These are phyloP conservation scores for Ambrosiella beaveri DNA, from an alignment of 2,329 filamentous ascomycete genomes.

Conservation along the genomic window DNA sequence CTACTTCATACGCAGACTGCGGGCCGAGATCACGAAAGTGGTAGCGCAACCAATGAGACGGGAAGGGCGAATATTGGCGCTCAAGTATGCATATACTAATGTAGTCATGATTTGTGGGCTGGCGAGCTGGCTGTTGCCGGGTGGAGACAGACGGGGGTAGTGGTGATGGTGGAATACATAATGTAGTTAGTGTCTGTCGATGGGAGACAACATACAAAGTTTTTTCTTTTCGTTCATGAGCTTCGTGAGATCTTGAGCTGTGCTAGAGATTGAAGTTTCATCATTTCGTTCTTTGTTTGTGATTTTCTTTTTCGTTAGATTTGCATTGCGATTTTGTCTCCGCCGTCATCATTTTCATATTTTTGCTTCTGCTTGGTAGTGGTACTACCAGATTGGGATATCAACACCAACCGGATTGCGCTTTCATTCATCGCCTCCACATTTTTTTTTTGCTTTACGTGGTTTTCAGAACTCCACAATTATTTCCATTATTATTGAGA, in stretches of 20 bases:
- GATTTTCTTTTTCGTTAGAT: not conserved
- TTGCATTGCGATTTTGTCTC: too few relatives aligned
- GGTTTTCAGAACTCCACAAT: not conserved
- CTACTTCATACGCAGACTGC: constrained; percentile 1
- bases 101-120: too few relatives aligned
- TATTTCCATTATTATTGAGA: too few relatives aligned
- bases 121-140: too few relatives aligned
- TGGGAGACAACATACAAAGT: not conserved
- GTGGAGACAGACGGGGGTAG: too few relatives aligned
- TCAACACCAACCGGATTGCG: not conserved
- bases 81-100: too few relatives aligned
- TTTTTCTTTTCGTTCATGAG: not conserved
- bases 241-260: not conserved
- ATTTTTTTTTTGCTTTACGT: not conserved
- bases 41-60: not conserved
- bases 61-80: not conserved
- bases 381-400: not conserved
- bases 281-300: constrained; percentile 1
- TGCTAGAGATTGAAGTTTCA: constrained; percentile 1
- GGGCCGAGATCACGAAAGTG: not conserved
- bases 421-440: not conserved
- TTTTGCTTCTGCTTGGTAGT: not conserved
- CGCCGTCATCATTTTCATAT: not conserved
- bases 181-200: too few relatives aligned
- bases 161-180: too few relatives aligned